Conservation (phyloP, 1,139 yeast species). For the Taphrina communis region DNA sequence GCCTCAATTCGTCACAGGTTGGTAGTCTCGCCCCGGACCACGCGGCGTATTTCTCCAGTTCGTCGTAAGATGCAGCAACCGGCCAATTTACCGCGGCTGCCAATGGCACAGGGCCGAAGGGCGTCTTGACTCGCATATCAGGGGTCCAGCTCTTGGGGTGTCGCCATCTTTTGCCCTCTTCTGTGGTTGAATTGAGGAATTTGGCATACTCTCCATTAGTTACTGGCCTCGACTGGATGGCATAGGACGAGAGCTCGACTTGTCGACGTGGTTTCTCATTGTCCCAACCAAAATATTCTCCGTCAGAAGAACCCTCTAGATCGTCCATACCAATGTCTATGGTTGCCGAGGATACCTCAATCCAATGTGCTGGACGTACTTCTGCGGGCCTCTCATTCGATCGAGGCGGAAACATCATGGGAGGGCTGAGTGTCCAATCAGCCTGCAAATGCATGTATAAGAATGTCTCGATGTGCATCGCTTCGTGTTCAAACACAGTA, state of each 20-base stretch:
- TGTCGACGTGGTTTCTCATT: conserved; percentile 46
- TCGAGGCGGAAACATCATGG: conserved; percentile 32
- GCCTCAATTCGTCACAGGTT: conserved; percentile 44
- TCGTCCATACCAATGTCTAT: conserved; percentile 44
- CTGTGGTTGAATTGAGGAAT: conserved; percentile 35
- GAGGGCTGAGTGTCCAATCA: conserved; percentile 42
- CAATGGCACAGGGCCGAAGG: conserved; percentile 44
- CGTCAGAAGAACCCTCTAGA: conserved; percentile 33
- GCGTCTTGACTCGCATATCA: conserved; percentile 44
- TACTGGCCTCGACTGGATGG: conserved; percentile 44
- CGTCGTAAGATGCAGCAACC: conserved; percentile 46
- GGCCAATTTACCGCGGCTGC: conserved; percentile 44
- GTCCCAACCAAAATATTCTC: conserved; percentile 46
- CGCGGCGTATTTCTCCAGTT: conserved; percentile 43
- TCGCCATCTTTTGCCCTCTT: conserved; percentile 19
- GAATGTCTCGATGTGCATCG: conserved; percentile 47
- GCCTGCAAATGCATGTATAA: conserved; percentile 47
- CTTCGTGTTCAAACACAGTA: conserved; percentile 46
- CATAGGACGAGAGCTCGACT: conserved; percentile 15
- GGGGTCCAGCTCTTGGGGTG: conserved; percentile 43
- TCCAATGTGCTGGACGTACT: conserved; percentile 34
- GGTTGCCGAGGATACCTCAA: conserved; percentile 6
- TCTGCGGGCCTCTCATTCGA: neutral
- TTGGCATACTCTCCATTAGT: conserved; percentile 46
- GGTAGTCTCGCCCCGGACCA: conserved; percentile 46